Conservation (phyloP, 495 filamentous ascomycete genomes). For the Tirmania nivea region DNA sequence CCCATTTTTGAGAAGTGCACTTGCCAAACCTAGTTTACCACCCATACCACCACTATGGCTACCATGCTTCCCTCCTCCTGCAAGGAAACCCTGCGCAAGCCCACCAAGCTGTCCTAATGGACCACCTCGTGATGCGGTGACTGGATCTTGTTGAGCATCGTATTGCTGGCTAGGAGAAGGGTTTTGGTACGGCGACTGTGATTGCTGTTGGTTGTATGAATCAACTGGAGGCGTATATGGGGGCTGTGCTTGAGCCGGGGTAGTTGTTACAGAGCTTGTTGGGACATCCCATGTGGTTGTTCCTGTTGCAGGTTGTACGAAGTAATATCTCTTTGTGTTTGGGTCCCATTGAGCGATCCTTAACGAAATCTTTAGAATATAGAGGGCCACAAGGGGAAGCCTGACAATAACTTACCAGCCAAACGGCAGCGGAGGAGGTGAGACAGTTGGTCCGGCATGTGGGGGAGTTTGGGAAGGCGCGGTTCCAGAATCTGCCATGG, state of each 20-base stretch:
- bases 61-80: slow-evolving; percentile 5
- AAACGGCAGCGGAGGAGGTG: slow-evolving; percentile 45
- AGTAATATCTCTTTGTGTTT: slow-evolving; percentile 52
- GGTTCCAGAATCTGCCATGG: neutral
- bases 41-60: slow-evolving; percentile 3
- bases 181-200: slow-evolving; percentile 1
- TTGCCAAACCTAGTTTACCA: slow-evolving; percentile 6
- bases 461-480: slow-evolving; percentile 9
- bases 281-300: slow-evolving; percentile 61
- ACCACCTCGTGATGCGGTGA: slow-evolving; percentile 5
- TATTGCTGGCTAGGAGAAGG: slow-evolving; percentile 6
- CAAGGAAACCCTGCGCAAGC: slow-evolving; percentile 10
- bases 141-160: slow-evolving; percentile 7
- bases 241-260: slow-evolving; percentile 5
- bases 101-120: slow-evolving; percentile 9
- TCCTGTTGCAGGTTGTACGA: slow-evolving; percentile 52
- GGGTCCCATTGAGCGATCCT: slow-evolving; percentile 67
- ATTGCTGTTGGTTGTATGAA: neutral
- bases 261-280: slow-evolving; percentile 25
- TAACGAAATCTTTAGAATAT: slow-evolving; percentile 10
- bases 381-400: neutral
- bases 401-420: slow-evolving; percentile 35
- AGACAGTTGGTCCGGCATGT: slow-evolving; percentile 39
- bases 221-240: neutral
- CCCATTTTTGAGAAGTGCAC: slow-evolving; percentile 11